Evolutionary conservation across 176 grass and related monocot genomes (phyloP).

Genomic region (Hyparrhenia diplandra): DNA sequence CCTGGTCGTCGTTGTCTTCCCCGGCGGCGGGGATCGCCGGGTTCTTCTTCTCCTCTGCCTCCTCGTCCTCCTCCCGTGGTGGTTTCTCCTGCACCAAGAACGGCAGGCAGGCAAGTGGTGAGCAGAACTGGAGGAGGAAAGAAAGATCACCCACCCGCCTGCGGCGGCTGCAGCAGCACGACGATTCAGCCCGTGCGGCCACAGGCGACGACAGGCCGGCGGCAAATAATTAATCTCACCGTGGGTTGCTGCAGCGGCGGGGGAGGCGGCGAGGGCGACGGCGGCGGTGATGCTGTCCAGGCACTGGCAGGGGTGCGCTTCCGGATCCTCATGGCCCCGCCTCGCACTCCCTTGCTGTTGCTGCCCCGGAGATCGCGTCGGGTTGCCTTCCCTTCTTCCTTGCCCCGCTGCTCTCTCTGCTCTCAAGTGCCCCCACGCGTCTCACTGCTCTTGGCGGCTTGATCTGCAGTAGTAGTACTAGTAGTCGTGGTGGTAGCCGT

Average conservation of each 20-base stretch:
- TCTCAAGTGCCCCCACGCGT: background rate
- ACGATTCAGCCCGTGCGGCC: too few relatives aligned
- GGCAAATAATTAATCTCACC: too few relatives aligned
- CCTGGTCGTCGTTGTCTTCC: background rate
- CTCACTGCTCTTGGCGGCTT: background rate
- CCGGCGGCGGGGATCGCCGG: background rate
- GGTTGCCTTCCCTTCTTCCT: too few relatives aligned
- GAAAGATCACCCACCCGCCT: background rate
- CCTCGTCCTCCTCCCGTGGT: background rate
- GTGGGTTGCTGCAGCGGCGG: background rate
- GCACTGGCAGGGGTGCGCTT: constrained; percentile 30
- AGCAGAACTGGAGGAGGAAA: background rate
- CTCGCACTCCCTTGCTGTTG: background rate
- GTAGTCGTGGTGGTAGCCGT: background rate
- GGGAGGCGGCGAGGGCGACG: background rate
- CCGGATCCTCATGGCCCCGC: constrained; percentile 35
- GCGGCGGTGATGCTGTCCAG: background rate
- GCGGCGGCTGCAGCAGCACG: too few relatives aligned
- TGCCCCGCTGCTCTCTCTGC: too few relatives aligned
- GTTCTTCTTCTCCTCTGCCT: background rate
- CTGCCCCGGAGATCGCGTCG: background rate
- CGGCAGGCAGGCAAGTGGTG: background rate
- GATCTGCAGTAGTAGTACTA: background rate
- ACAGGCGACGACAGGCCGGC: too few relatives aligned
- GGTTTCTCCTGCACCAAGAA: background rate